These are phyloP conservation scores for Brassica incana DNA, from an alignment of 345 rosid species.

Conservation along the genomic window DNA sequence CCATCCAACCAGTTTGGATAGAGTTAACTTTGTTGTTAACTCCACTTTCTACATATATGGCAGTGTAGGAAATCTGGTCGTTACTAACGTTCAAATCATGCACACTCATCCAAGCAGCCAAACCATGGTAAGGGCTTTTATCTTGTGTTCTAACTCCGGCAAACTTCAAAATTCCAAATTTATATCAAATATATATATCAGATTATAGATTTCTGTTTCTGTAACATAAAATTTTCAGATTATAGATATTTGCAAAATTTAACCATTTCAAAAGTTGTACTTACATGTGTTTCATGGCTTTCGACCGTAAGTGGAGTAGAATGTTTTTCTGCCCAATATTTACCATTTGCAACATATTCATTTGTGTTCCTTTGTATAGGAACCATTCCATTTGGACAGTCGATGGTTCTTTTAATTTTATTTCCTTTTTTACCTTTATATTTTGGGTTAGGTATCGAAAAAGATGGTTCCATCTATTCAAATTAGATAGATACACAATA, in stretches of 20 bases:
- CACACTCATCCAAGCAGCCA: neutral
- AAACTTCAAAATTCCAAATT: neutral
- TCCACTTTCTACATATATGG: neutral
- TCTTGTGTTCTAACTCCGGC: constrained; percentile 1
- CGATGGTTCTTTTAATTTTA: neutral
- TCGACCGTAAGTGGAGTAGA: neutral
- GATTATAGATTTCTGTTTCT: too few species aligned
- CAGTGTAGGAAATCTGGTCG: neutral
- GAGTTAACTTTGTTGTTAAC: neutral
- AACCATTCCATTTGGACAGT: constrained; percentile 1
- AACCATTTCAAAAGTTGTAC: neutral
- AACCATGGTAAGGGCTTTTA: neutral
- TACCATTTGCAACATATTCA: neutral
- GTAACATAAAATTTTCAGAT: neutral
- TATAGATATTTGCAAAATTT: neutral
- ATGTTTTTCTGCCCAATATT: neutral
- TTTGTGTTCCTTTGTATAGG: constrained; percentile 3
- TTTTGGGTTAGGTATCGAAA: neutral
- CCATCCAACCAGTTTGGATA: constrained; percentile 27
- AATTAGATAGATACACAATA: neutral
- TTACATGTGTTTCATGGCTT: neutral
- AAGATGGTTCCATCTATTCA: constrained; percentile 14
- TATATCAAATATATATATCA: neutral
- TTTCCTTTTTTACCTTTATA: neutral
- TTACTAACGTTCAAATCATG: neutral